Evolutionary conservation across 371 early-diverging fungal genomes (phyloP), one percentile per base, ranked within the genome.

Genomic region (Syncephalastrum sp.): DNA sequence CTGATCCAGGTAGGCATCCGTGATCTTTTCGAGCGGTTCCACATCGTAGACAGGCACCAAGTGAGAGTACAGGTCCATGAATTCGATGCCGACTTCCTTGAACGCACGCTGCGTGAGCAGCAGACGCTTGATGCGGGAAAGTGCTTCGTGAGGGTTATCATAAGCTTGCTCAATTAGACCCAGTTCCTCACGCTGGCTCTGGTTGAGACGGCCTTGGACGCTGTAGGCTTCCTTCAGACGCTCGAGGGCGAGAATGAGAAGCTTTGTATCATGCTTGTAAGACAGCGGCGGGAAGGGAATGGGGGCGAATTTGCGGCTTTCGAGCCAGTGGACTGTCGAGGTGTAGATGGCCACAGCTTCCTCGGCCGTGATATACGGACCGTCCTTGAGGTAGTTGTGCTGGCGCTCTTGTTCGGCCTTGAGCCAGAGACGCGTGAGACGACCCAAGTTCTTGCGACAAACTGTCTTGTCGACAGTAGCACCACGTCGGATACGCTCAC

Each of bases 401-500:
- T 99, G 99, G 47, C 99, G 92, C 64, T 97, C 96, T 79, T 96
- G 98, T 75, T 99, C 98, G 6, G 98, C 95, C 86, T 98, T 98
- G 58, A 99, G 83, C 92, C 95, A 98, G 46, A 99, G 83, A 72
- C 99, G 95, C 8, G 98, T 96, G 47, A 99, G 81, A 64, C 98
- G 93, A 56, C 99, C 99, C 69, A 98, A 80, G 72, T 97, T 97
- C 86, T 99, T 99, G 69, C 95, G 93, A 56, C 91, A 91, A 14
- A 97, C 95, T 10, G 97, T 96, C 79, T 99, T 99, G 75, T 99
- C 99, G 27, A 96, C 97, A 12, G 99, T 99, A n/a, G 99, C 97
- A 67, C 98, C 99, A 65, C 96, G 91, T 52, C 95, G 89, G 67
- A 99, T 96, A 78, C 99, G 94, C 72, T 98, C 97, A 70, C 99